These are phyloP conservation scores for Teratosphaeria viscida DNA, from an alignment of 2,329 filamentous ascomycete genomes.

Conservation along the genomic window DNA sequence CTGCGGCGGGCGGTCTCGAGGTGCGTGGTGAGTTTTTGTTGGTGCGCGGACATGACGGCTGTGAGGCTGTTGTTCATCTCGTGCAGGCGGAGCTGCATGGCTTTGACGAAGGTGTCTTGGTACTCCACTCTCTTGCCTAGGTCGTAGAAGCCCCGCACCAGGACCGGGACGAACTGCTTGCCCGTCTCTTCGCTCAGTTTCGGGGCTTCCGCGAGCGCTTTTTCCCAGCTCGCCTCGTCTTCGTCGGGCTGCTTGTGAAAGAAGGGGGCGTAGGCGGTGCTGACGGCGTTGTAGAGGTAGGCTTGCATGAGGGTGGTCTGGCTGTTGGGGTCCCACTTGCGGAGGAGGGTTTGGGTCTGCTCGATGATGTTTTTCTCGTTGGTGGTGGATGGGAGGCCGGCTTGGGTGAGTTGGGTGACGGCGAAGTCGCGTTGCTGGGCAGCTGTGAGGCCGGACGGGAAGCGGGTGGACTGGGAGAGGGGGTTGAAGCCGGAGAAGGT, in stretches of 20 bases:
- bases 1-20: constrained; percentile 61
- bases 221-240: constrained; percentile 71
- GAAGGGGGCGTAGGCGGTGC: constrained; percentile 62
- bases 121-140: constrained; percentile 62
- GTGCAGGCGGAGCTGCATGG: constrained; percentile 63
- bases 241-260: constrained; percentile 61
- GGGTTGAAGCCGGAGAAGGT: constrained; percentile 19
- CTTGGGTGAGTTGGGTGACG: constrained; percentile 7
- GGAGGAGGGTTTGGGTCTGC: constrained; percentile 58
- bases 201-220: constrained; percentile 70
- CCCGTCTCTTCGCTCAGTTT: constrained; percentile 28
- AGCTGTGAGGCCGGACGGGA: constrained; percentile 2
- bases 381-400: constrained; percentile 6
- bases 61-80: constrained; percentile 68
- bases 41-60: constrained; percentile 63
- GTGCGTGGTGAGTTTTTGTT: constrained; percentile 59
- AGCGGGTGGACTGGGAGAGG: constrained; percentile 9
- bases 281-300: constrained; percentile 82
- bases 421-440: constrained; percentile 17
- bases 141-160: constrained; percentile 62
- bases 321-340: constrained; percentile 63
- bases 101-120: constrained; percentile 58
- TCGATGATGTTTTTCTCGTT: constrained; percentile 63
- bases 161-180: constrained; percentile 57
- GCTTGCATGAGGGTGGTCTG: constrained; percentile 62